Conservation (phyloP, 208 protist species). For the Novymonas esmeraldas region DNA sequence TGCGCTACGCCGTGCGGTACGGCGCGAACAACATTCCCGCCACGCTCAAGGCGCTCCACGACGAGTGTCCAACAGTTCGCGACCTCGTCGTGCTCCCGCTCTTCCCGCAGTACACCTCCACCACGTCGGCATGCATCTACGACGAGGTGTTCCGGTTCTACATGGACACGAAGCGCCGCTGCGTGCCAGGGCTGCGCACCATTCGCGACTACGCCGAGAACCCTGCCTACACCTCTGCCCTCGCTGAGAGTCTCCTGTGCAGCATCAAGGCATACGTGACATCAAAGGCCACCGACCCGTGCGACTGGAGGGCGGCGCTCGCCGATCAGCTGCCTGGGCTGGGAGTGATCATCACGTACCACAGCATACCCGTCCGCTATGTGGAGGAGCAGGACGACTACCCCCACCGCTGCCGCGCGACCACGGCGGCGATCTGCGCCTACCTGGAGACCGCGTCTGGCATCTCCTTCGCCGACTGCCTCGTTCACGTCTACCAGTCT, state of each 20-base stretch:
- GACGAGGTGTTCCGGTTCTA: conserved; percentile 49
- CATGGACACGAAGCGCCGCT: conserved; percentile 18
- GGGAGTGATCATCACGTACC: conserved; percentile 48
- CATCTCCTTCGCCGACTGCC: conserved; percentile 12
- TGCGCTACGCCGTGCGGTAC: conserved; percentile 39
- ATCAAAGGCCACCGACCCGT: neutral
- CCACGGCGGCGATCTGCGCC: conserved; percentile 17
- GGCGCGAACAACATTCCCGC: conserved; percentile 27
- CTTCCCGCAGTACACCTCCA: conserved; percentile 69
- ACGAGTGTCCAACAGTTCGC: conserved; percentile 14
- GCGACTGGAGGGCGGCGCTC: conserved; percentile 10
- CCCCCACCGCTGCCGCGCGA: conserved; percentile 30
- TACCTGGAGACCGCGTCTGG: conserved; percentile 15
- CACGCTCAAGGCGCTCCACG: conserved; percentile 11
- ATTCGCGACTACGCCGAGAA: conserved; percentile 49
- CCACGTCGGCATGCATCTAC: conserved; percentile 38
- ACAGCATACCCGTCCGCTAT: conserved; percentile 47
- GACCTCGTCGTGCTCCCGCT: conserved; percentile 51
- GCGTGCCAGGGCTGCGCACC: conserved; percentile 41
- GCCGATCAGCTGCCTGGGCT: conserved; percentile 4
- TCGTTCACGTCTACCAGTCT: conserved; percentile 54
- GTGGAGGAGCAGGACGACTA: conserved; percentile 41
- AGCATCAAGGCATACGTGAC: conserved; percentile 20
- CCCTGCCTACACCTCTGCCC: conserved; percentile 40
- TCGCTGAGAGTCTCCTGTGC: conserved; percentile 19